phyloP scores from a whole-genome alignment of 2,329 filamentous ascomycete genomes.

The Phaeomoniella chlamydospora region DNA sequence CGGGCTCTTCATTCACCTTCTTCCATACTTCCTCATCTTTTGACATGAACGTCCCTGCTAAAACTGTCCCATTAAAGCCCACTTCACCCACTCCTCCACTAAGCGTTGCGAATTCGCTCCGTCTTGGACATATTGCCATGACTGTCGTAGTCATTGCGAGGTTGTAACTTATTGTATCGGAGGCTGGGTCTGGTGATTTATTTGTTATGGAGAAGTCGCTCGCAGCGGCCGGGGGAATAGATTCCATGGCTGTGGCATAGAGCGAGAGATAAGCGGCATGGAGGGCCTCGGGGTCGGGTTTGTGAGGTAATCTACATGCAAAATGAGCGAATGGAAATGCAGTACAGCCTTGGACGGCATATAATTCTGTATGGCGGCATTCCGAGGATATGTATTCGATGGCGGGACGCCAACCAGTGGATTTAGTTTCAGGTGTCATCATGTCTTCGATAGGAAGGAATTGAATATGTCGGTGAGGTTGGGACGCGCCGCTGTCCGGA shows the following conservation, averaged over 20 bases:
- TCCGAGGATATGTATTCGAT: conserved; percentile 23
- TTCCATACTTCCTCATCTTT: conserved; percentile 41
- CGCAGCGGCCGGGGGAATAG: conserved; percentile 8
- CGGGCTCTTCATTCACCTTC: conserved; percentile 23
- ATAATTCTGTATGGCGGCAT: background rate
- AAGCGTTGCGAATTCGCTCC: conserved; percentile 26
- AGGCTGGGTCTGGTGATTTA: conserved; percentile 11
- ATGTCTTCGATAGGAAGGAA: conserved; percentile 32
- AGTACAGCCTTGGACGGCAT: conserved; percentile 1
- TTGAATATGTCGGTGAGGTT: conserved; percentile 31
- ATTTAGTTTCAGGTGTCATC: conserved; percentile 14
- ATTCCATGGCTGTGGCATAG: conserved; percentile 15
- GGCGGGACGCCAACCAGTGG: conserved; percentile 30
- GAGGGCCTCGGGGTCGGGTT: conserved; percentile 22
- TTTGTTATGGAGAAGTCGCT: background rate
- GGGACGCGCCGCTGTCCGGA: conserved; percentile 31
- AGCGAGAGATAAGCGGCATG: conserved; percentile 18
- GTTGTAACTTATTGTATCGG: conserved; percentile 38
- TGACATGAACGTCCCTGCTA: conserved; percentile 45
- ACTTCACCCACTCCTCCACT: conserved; percentile 24
- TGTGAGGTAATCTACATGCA: conserved; percentile 22
- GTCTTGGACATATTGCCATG: conserved; percentile 40
- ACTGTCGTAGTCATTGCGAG: conserved; percentile 38
- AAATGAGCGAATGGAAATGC: conserved; percentile 37
- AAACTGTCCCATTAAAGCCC: conserved; percentile 40